Base-by-base conservation (phyloP, 441 rosid genomes). In the Rhodomyrtus psidioides region DNA sequence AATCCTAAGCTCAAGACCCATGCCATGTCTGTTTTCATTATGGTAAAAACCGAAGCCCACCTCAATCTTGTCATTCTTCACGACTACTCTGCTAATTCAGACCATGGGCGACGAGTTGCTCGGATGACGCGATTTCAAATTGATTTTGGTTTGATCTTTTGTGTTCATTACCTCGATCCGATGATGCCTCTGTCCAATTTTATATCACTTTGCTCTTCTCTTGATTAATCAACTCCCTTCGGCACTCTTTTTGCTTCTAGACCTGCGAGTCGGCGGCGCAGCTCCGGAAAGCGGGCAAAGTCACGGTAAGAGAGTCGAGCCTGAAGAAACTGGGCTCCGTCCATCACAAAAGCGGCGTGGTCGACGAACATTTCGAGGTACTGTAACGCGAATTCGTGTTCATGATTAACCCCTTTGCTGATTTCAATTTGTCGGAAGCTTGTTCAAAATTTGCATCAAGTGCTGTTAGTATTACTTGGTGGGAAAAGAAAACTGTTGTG, bases 1-100 rank as follows among this genome's bases (percentile, higher is more conserved):
- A 95, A 94, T 87, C 89, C 92, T 17, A 96, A 95, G 91, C 97
- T 95, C 84, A 95, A 93, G 89, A 86, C 95, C 59, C 98, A 96
- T 76, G 97, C 95, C 87, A 92, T 94, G 96, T 87, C 98, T 83
- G 97, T 95, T 88, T 96, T 96, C 83, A 87, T 94, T 53, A 94
- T 94, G 99, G 97, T 94, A 91, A 23, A 21, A 21, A 65, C n/a
- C 79, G 21, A 65, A 19, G 12, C 9, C 49, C 49, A 46, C 79
- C 74, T 30, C 75, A 30, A 3, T 30, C 6, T 16, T 12, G 2
- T 62, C 24, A 62, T 62, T 28, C 42, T 60, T 60, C 42, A 2
- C 16, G 44, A 62, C 0, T 30, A 9, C 8, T 28, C 28, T 28
- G 42, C 42, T 60, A 28, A 17, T 30, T 9, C 76, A 65, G 26